Conservation (phyloP, 2,329 filamentous ascomycete genomes). For the Aureobasidium sp. region DNA sequence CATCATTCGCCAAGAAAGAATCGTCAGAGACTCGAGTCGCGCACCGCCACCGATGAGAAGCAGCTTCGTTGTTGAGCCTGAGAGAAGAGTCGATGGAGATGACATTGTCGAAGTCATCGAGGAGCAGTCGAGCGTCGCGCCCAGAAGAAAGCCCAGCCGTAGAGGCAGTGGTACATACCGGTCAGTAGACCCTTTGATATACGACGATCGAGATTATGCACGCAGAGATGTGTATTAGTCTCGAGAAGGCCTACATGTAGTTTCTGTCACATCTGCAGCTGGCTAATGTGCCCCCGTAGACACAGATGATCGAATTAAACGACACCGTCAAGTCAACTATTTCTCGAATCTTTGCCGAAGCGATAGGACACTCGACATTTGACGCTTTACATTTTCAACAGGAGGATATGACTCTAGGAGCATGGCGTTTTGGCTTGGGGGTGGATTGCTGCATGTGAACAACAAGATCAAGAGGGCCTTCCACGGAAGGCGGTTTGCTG, state of each 20-base stretch:
- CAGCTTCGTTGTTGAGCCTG: conserved; percentile 39
- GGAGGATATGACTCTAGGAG: neutral
- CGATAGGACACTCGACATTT: neutral
- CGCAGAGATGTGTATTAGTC: neutral
- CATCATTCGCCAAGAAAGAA: conserved; percentile 29
- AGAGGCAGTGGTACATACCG: conserved; percentile 40
- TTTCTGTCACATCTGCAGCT: conserved; percentile 9
- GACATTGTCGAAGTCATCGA: conserved; percentile 55
- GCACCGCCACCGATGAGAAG: conserved; percentile 16
- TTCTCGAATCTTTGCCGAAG: neutral
- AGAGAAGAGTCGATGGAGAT: conserved; percentile 40
- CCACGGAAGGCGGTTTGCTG: conserved; percentile 2
- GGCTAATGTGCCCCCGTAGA: neutral
- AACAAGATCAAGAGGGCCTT: neutral
- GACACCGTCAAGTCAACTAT: neutral
- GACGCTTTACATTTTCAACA: neutral
- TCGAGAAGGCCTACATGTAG: neutral
- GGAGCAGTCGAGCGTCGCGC: conserved; percentile 43
- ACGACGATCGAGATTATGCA: conserved; percentile 29
- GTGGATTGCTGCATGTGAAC: neutral
- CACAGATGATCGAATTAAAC: neutral
- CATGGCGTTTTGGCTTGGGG: conserved; percentile 3
- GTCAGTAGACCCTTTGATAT: conserved; percentile 40
- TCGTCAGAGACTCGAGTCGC: conserved; percentile 25
- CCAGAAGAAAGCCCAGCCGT: conserved; percentile 31